Base-by-base conservation (phyloP, 208 protist species). In the Herpetomonas tarakana region DNA sequence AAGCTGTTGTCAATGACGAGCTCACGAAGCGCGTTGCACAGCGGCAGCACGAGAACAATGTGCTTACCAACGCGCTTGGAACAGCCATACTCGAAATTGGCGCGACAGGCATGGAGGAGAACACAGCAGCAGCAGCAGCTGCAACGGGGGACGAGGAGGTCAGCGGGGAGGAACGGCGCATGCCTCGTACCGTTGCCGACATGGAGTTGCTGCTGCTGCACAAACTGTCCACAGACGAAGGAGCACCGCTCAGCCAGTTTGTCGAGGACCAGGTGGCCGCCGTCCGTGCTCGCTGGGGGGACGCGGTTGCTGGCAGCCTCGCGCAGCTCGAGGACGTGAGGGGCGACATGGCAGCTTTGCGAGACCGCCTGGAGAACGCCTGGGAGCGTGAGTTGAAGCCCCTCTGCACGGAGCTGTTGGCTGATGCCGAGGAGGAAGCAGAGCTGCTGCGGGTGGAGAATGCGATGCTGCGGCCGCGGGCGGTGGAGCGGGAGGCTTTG, bases 311-410 rank as follows among this genome's bases (percentile, higher is more conserved):
- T 55, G 93, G 93, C 63, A 81, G 93, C 14, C 88, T 93, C 51
- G 61, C 69, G 26, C 74, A 76, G 52, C 59, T 96, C 22, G 31
- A 39, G 21, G 63, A 83, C 26, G 59, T 93, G 7, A 74, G 94
- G 2, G 51, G 66, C 1, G 66, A 59, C n/a, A 57, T 83, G 18
- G 50, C 74, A 19, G 71, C 50, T 0, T 64, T 98, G 19, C 89
- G 83, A 0, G 51, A 82, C 19, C 76, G 88, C 52, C 62, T 96
- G 19, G 68, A 76, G 52, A 41, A 81, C 31, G 71, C 83, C 62
- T 92, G 91, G 55, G 52, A 85, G 24, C 81, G 91, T 54, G 86
- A 92, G 49, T 71, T 80, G n/a, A 73, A 82, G 18, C 90, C 91
- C 3, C 83, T 85, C 16, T 98, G 68, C 39, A 46, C 60, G 7